phyloP scores from a whole-genome alignment of 257 asterid species.

The Salvia miltiorrhiza region DNA sequence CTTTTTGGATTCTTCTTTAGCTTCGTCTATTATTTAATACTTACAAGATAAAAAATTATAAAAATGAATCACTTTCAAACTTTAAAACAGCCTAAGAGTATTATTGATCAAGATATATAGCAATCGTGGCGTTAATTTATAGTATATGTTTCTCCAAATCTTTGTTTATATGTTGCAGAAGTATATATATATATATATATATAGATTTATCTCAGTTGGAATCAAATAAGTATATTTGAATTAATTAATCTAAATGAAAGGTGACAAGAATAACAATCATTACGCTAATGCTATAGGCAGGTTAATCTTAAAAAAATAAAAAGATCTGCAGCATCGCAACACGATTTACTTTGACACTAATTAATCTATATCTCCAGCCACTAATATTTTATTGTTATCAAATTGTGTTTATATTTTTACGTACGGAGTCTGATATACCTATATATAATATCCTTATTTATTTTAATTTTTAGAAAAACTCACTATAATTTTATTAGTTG shows the following conservation, averaged over 20 bases:
- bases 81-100: not conserved
- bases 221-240: conserved; percentile 1
- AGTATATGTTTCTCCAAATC: not conserved
- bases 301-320: not conserved
- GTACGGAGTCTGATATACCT: too few species aligned
- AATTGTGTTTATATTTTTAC: too few species aligned
- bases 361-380: not conserved
- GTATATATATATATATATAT: too few species aligned
- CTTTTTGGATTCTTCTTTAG: conserved; percentile 17
- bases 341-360: not conserved
- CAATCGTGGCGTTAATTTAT: conserved; percentile 3
- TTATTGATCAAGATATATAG: not conserved
- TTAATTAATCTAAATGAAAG: conserved; percentile 11
- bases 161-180: not conserved
- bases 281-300: not conserved
- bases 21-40: not conserved
- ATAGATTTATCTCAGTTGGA: conserved; percentile 3
- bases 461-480: too few species aligned
- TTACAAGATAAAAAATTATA: not conserved
- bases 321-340: too few species aligned
- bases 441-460: too few species aligned
- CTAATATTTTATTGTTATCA: not conserved
- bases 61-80: not conserved
- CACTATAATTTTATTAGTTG: too few species aligned
- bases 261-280: conserved; percentile 3